Evolutionary conservation across 495 filamentous ascomycete genomes (phyloP), one percentile per base, ranked within the genome.

Genomic region (Oleoguttula mirabilis): DNA sequence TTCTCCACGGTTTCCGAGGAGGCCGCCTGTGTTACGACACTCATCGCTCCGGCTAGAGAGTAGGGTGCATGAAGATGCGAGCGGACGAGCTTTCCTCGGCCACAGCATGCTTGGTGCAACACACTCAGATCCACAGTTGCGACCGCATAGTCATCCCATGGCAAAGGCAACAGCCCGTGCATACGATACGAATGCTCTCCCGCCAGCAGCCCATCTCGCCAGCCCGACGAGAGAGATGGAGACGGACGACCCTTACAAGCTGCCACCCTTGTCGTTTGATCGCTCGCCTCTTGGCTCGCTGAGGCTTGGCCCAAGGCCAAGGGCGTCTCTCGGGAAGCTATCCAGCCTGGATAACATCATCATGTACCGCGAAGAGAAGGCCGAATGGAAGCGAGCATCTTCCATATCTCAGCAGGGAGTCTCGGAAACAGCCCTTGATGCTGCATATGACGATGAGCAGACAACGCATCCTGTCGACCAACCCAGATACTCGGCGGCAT

Each of bases 291-390:
- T 28, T 7, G 15, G 16, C 15, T 35, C 32, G 15, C 32, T 7
- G 6, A 35, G 8, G 14, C 14, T 30, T 12, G 4, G 4, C 12
- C 27, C 46, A 3, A 37, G 28, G 33, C 41, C 47, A 21, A 17
- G 47, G 36, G 24, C 47, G 6, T 43, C 44, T 11, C 41, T 52
- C n/a, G 10, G 15, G 3, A 11, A 39, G 24, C 40, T 43, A 1
- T 43, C 44, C 6, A 52, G 49, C 21, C 31, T 52, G 7, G 49
- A 52, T 31, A 43, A 48, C 16, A 8, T 52, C 17, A 33, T 52
- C 32, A 40, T 17, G 6, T 48, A 52, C 21, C 49, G 45, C 3
- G 49, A 52, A 20, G 44, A 47, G 23, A 35, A 14, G 16, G 44
- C 43, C 3, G 17, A 40, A 19, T 48, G 49, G 49, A 47, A 40